Evolutionary conservation across 441 rosid species (phyloP).

Genomic region (Sinapis alba): DNA sequence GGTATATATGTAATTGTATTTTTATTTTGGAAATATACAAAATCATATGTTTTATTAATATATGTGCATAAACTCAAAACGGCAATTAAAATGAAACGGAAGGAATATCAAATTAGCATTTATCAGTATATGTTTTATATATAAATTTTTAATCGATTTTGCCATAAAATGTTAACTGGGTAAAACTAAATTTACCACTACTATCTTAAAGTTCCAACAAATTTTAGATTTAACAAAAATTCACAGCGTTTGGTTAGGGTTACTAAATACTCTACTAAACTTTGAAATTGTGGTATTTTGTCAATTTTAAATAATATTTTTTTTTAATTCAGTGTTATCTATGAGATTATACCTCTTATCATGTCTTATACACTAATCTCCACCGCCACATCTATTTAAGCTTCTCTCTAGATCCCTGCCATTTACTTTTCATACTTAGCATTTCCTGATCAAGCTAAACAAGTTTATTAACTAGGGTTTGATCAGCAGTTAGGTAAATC

Average conservation of each 20-base stretch:
- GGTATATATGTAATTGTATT: too few relatives aligned
- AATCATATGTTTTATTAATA: too few relatives aligned
- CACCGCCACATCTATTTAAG: background rate
- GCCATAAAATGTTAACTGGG: background rate
- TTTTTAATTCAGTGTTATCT: background rate
- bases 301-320: too few relatives aligned
- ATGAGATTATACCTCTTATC: background rate
- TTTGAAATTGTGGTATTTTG: too few relatives aligned
- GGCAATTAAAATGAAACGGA: too few relatives aligned
- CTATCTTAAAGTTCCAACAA: background rate
- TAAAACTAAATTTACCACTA: background rate
- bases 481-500: background rate
- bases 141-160: background rate
- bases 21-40: too few relatives aligned
- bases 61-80: too few relatives aligned
- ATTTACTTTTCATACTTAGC: background rate
- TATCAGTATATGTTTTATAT: background rate
- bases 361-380: background rate
- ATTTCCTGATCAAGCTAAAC: slow-evolving; percentile 22
- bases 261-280: background rate
- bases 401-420: background rate
- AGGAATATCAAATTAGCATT: background rate
- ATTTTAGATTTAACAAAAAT: background rate
- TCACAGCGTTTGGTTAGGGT: background rate
- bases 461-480: slow-evolving; percentile 58